Percentiles rank a stretch among this genome's conserved stretches.
Conservation (phyloP, 768 basidiomycete species). For the Cystofilobasidium ferigula region DNA sequence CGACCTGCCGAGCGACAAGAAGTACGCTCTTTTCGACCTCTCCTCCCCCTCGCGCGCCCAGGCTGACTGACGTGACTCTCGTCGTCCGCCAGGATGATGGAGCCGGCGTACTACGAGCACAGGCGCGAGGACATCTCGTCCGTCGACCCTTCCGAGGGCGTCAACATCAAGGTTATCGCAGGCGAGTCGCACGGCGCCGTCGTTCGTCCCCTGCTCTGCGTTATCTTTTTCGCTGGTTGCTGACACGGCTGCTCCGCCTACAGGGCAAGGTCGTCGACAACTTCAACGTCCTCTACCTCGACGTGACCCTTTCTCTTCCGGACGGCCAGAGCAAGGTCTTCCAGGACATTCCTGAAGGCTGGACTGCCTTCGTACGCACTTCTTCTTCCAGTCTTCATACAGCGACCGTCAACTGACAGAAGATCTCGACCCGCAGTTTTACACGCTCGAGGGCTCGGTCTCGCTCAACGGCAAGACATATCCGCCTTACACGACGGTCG, state of each 20-base stretch:
- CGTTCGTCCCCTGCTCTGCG: constrained; percentile 20
- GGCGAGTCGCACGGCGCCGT: constrained; percentile 68
- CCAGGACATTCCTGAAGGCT: constrained; percentile 43
- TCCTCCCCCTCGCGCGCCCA: neutral
- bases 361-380: constrained; percentile 58
- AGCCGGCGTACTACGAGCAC: constrained; percentile 37
- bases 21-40: constrained; percentile 35
- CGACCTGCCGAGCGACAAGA: constrained; percentile 47
- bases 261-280: constrained; percentile 86
- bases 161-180: constrained; percentile 52
- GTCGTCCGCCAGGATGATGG: constrained; percentile 46
- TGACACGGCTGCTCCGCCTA: constrained; percentile 35
- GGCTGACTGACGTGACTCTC: neutral
- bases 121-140: constrained; percentile 43
- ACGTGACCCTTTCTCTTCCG: neutral
- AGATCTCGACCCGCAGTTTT: constrained; percentile 23
- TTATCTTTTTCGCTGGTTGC: neutral
- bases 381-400: neutral
- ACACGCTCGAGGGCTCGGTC: constrained; percentile 59
- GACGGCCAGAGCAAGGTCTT: constrained; percentile 5
- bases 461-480: constrained; percentile 46
- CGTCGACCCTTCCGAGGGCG: constrained; percentile 25
- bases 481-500: constrained; percentile 63
- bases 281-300: constrained; percentile 63
- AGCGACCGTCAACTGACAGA: neutral